Percentiles rank a stretch among this genome's conserved stretches.
phyloP scores from a whole-genome alignment of 2,329 filamentous ascomycete species.

The Beauveria australis region DNA sequence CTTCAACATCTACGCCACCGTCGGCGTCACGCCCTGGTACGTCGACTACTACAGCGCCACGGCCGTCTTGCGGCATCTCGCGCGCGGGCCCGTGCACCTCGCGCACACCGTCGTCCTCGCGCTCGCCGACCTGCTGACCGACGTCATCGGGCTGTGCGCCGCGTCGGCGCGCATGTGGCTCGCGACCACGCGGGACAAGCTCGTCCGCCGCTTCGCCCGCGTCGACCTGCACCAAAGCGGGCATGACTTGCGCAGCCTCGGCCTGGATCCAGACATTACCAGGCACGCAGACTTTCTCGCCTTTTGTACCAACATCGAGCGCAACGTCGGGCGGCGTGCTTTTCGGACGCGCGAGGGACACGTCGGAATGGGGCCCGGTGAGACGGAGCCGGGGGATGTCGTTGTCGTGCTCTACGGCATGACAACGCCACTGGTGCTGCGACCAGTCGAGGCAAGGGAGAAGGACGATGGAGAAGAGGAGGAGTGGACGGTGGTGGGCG shows the following conservation, averaged over 20 bases:
- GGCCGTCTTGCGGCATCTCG: slow-evolving; percentile 14
- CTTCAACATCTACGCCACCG: slow-evolving; percentile 16
- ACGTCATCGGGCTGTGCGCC: slow-evolving; percentile 12
- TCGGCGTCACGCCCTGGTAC: slow-evolving; percentile 20
- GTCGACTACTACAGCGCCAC: slow-evolving; percentile 14
- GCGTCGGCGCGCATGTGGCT: slow-evolving; percentile 8
- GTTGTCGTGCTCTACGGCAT: slow-evolving; percentile 22
- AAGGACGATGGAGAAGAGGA: neutral
- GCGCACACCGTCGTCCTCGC: slow-evolving; percentile 11
- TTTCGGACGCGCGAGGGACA: slow-evolving; percentile 22
- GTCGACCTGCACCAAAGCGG: neutral
- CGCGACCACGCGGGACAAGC: neutral
- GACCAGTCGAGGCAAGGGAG: neutral
- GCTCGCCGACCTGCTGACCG: slow-evolving; percentile 11
- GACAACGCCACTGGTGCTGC: slow-evolving; percentile 22
- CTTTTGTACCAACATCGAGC: slow-evolving; percentile 15
- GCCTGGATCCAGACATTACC: neutral
- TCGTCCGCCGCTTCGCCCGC: too few species aligned
- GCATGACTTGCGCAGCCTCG: neutral
- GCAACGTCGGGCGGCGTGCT: slow-evolving; percentile 16
- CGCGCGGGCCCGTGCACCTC: slow-evolving; percentile 12
- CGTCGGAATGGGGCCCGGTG: slow-evolving; percentile 21
- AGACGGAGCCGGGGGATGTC: slow-evolving; percentile 18
- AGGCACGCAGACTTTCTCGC: slow-evolving; percentile 4
- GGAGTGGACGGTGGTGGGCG: slow-evolving; percentile 22